Conservation (phyloP, 2,329 filamentous ascomycete genomes). For the Scleromitrula shiraiana region DNA sequence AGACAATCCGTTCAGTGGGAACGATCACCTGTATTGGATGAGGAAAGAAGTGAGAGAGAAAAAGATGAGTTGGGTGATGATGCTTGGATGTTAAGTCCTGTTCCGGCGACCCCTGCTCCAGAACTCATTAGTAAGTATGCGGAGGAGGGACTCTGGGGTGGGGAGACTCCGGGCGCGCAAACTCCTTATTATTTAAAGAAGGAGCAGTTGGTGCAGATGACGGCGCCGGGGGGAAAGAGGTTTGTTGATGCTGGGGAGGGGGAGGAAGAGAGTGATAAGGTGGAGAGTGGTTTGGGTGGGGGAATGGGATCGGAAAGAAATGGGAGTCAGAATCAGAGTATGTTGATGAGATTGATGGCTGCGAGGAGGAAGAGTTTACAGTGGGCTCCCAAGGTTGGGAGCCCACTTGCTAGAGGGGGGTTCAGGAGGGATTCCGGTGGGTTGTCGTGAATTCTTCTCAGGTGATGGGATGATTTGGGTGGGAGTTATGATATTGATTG, state of each 20-base stretch:
- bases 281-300: not conserved
- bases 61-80: conserved; percentile 17
- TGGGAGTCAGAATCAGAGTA: conserved; percentile 43
- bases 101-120: conserved; percentile 27
- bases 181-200: conserved; percentile 29
- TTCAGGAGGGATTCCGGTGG: no score
- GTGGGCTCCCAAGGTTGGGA: conserved; percentile 67
- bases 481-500: no score
- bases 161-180: conserved; percentile 24
- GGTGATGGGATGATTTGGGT: no score
- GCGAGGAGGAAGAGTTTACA: conserved; percentile 70
- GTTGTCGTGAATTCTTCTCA: no score
- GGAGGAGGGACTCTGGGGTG: conserved; percentile 25
- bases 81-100: conserved; percentile 24
- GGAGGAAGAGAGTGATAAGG: conserved; percentile 1
- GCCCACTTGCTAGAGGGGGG: conserved; percentile 52
- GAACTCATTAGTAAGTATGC: conserved; percentile 26
- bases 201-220: conserved; percentile 27
- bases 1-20: conserved; percentile 29
- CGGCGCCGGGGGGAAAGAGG: conserved; percentile 16
- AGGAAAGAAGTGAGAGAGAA: conserved; percentile 10
- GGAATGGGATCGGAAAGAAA: conserved; percentile 24
- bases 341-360: conserved; percentile 48
- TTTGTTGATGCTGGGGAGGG: conserved; percentile 18
- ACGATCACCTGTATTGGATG: conserved; percentile 21